Base-by-base conservation (phyloP, 305 asterid genomes). In the Fraxinus sp. region DNA sequence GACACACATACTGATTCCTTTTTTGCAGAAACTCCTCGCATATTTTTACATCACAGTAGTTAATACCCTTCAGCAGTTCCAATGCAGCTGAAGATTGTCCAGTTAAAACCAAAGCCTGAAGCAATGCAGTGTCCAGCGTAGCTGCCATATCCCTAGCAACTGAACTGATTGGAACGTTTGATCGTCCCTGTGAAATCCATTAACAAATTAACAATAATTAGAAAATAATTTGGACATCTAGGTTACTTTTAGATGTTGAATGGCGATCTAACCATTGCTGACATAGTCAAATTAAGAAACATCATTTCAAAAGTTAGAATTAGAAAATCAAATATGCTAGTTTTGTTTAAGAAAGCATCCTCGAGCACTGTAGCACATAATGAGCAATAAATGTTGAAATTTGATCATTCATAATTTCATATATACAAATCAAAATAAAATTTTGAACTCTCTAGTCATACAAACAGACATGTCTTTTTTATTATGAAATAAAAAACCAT, bases 111-210 rank as follows among this genome's bases (percentile, higher is more conserved):
- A 93, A 93, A 64, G 97, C 97, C 88, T 97, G 98, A 78, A 97
- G 95, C 80, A 95, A 88, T 37, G 95, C 98, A 7, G 99, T 97
- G 88, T 97, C 98, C 84, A 95, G 92, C 79, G 91, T 91, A 49
- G 98, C 93, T 64, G 98, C 99, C 89, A 92, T 89, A 85, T 93
- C 99, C 91, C 99, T 91, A 46, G 99, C 97, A 87, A 92, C 90
- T 82, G 98, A 97, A 87, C 97, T 91, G 88, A 93, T 88, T 70
- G 95, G 85, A 76, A 83, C 72, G 84, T 84, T 88, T 84, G 86
- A 78, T 84, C 97, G 92, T 73, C 93, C 98, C 99, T 96, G 80
- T 75, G 82, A 84, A 76, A 82, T 46, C 79, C 83, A 86, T 62
- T 62, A 7, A 62, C 71, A 62, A 7, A 80, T 49, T 79, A 80